phyloP scores from a whole-genome alignment of 2,329 filamentous ascomycete species.

The Dichotomopilus funicola region DNA sequence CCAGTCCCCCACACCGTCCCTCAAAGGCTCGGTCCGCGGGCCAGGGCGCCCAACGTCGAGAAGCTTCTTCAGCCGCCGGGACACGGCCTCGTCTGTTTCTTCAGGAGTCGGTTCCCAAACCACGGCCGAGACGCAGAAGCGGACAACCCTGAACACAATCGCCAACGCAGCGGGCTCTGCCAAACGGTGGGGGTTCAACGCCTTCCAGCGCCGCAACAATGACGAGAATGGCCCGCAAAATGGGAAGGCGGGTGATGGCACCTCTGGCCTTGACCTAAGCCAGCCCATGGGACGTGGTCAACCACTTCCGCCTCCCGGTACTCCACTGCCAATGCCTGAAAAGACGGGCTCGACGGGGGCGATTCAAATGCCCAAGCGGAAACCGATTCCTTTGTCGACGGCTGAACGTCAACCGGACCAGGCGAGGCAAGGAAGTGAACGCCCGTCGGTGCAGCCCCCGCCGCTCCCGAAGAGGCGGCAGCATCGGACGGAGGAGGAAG shows the following conservation, averaged over 20 bases:
- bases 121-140: constrained; percentile 31
- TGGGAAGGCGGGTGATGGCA: constrained; percentile 12
- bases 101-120: constrained; percentile 12
- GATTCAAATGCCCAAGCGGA: constrained; percentile 57
- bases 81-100: constrained; percentile 14
- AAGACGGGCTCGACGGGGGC: constrained; percentile 52
- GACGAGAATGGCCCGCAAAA: constrained; percentile 30
- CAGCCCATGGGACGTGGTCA: constrained; percentile 78
- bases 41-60: constrained; percentile 18
- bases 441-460: constrained; percentile 32
- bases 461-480: constrained; percentile 43
- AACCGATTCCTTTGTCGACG: constrained; percentile 45
- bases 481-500: constrained; percentile 27
- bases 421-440: constrained; percentile 16
- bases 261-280: constrained; percentile 37
- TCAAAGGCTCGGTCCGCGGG: constrained; percentile 20
- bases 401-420: constrained; percentile 12
- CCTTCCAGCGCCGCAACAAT: constrained; percentile 43
- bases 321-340: constrained; percentile 65
- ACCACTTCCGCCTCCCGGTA: constrained; percentile 74
- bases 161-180: constrained; percentile 50
- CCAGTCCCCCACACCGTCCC: constrained; percentile 22
- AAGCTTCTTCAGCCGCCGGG: constrained; percentile 22
- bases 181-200: constrained; percentile 54
- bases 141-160: constrained; percentile 47